Conservation (phyloP, 2,329 filamentous ascomycete genomes). For the Clonostachys rhizophaga region DNA sequence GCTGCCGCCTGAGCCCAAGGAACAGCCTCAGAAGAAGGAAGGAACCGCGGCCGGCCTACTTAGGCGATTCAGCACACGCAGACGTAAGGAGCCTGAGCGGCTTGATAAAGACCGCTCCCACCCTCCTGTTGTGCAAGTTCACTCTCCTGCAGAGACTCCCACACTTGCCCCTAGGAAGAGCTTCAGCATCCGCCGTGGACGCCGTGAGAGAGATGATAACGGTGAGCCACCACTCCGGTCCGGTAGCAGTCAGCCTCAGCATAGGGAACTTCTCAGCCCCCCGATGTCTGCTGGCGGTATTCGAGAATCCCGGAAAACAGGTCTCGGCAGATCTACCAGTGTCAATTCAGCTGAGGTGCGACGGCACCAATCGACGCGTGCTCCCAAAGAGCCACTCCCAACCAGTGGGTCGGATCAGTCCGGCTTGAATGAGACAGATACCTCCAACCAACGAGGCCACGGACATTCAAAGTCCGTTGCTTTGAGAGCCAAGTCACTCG, state of each 20-base stretch:
- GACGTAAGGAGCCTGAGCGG: conserved; percentile 61
- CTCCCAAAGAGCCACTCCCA: conserved; percentile 60
- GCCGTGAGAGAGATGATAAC: conserved; percentile 51
- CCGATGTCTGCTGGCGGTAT: conserved; percentile 56
- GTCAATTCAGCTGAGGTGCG: conserved; percentile 85
- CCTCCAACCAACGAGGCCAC: conserved; percentile 44
- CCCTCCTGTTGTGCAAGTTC: conserved; percentile 72
- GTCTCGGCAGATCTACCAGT: conserved; percentile 81
- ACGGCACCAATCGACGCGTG: conserved; percentile 46
- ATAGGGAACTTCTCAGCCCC: conserved; percentile 74
- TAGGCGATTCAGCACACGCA: conserved; percentile 85
- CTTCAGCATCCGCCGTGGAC: conserved; percentile 70
- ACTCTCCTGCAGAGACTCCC: conserved; percentile 62
- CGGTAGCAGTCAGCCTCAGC: conserved; percentile 64
- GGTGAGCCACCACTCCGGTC: conserved; percentile 42
- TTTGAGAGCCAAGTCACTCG: conserved; percentile 78
- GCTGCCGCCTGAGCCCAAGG: conserved; percentile 49
- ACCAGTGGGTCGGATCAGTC: conserved; percentile 80
- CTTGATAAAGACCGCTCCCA: conserved; percentile 61
- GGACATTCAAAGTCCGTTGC: conserved; percentile 56
- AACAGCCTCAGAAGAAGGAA: conserved; percentile 71
- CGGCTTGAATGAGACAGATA: conserved; percentile 44
- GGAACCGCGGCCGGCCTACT: conserved; percentile 81
- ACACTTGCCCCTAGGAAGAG: conserved; percentile 71
- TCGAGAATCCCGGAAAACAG: conserved; percentile 53